Percentiles rank a stretch among this genome's conserved stretches.
Conservation (phyloP, 2,329 filamentous ascomycete genomes). For the Colletotrichum noveboracense region DNA sequence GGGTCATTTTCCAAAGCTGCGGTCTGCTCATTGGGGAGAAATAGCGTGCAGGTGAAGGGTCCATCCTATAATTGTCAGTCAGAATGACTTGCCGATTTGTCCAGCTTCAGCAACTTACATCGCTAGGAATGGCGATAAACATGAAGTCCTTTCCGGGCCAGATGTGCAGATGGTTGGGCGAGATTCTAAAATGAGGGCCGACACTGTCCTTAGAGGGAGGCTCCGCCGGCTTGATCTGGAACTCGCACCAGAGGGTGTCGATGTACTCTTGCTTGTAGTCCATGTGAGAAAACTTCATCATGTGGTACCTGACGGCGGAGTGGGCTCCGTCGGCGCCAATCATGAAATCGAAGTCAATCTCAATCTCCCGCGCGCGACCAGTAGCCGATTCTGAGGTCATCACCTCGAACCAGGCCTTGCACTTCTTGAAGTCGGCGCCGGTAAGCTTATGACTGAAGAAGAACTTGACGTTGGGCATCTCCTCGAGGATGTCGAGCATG, state of each 20-base stretch:
- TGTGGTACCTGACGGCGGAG: conserved; percentile 85
- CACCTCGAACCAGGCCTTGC: conserved; percentile 87
- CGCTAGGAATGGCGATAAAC: conserved; percentile 94
- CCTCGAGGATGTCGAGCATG: conserved; percentile 82
- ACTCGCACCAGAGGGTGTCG: conserved; percentile 97
- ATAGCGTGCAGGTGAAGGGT: conserved; percentile 94
- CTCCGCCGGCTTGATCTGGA: conserved; percentile 70
- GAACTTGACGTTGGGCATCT: conserved; percentile 86
- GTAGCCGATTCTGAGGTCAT: conserved; percentile 35
- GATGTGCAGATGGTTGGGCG: conserved; percentile 93
- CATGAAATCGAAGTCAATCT: conserved; percentile 88
- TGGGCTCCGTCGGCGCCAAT: conserved; percentile 96
- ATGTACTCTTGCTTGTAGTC: conserved; percentile 95
- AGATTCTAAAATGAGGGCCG: conserved; percentile 71
- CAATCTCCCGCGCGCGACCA: conserved; percentile 70
- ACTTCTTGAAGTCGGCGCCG: conserved; percentile 80
- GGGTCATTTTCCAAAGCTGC: conserved; percentile 68
- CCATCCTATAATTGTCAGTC: conserved; percentile 64
- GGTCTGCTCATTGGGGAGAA: conserved; percentile 78
- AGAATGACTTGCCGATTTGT: fast-evolving
- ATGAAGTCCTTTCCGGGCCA: conserved; percentile 95
- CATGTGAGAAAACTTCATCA: conserved; percentile 95
- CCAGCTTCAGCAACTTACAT: conserved; percentile 43
- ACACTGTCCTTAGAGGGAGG: conserved; percentile 43
- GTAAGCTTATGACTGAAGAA: conserved; percentile 95